Evolutionary conservation across 306 rosid genomes (phyloP), one percentile per base, ranked within the genome.

Genomic region (Castanea mollissima): DNA sequence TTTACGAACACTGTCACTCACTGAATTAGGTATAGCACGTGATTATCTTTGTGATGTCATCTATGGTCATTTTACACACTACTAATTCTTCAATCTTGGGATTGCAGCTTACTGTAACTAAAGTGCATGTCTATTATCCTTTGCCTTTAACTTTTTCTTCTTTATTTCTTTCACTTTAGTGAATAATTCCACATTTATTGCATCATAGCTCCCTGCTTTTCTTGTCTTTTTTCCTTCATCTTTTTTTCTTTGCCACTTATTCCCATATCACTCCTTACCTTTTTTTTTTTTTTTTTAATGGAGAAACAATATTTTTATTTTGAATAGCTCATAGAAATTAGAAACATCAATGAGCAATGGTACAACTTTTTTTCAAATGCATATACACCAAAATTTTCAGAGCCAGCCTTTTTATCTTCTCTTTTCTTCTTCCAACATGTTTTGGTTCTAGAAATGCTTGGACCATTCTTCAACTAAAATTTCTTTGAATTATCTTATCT

Each of bases 141-240:
- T 81, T 86, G 84, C 81, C 90, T 89, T 93, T 89, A 20, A 20
- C 92, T 87, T 92, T 88, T 91, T 55, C 87, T 84, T 88, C 92
- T 92, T 88, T 91, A 49, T 86, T 84, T 88, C 92, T 89, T 82
- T 60, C 84, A 77, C 73, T 90, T 90, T 83, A 82, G 69, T 79
- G 73, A 83, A 84, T 76, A 74, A 74, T 84, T 49, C 78, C 75
- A 73, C 76, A 73, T 78, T 76, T 83, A 74, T 49, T 78, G 78
- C 84, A 87, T 81, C 87, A 79, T 85, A 78, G 76, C 57, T 83
- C 58, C 58, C 81, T 81, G 35, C 83, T 71, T 65, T 72, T 69
- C 74, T 46, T 77, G 76, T 76, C 65, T 82, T 29, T 31, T 79
- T 64, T 64, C 73, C 81, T 81, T 74, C 82, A 70, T 58, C 58